Percentiles rank a stretch among this genome's conserved stretches.
Evolutionary conservation across 2,329 filamentous ascomycete genomes (phyloP).

Genomic region (Phialocephala sp.): DNA sequence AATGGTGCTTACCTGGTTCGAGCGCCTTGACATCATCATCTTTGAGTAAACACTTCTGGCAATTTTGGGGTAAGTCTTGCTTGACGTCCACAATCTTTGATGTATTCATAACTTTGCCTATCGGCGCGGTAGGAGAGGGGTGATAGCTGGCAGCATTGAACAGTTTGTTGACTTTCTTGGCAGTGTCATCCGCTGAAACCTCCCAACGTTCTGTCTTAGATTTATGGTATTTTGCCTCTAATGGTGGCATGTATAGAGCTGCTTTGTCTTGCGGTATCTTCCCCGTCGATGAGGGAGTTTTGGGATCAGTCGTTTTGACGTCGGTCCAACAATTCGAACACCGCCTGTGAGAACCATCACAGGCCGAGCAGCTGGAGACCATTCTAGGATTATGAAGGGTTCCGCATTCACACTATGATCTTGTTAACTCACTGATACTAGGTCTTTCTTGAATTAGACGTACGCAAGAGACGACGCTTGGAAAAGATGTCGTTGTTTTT

Average conservation of each 20-base stretch:
- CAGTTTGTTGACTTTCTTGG: background rate
- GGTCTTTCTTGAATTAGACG: background rate
- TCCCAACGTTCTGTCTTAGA: background rate
- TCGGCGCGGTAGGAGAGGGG: background rate
- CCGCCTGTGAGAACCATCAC: constrained; percentile 26
- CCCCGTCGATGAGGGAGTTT: background rate
- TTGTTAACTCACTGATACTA: background rate
- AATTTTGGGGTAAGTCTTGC: background rate
- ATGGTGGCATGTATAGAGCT: background rate
- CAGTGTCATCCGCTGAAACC: background rate
- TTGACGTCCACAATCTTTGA: background rate
- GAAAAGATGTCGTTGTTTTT: background rate
- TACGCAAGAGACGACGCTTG: background rate
- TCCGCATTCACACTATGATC: constrained; percentile 31
- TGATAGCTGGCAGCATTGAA: background rate
- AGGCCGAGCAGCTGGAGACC: constrained; percentile 24
- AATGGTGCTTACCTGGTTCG: no score
- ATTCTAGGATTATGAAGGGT: constrained; percentile 26
- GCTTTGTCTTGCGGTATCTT: background rate
- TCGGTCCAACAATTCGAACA: constrained; percentile 14
- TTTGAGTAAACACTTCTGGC: background rate
- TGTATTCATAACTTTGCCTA: background rate
- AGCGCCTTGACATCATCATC: no score
- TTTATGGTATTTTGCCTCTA: background rate
- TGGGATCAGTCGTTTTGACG: background rate